Percentiles rank a stretch among this genome's conserved stretches.
Evolutionary conservation across 176 grass and related monocot species (phyloP).

Genomic region (Urochloa ruziziensis): DNA sequence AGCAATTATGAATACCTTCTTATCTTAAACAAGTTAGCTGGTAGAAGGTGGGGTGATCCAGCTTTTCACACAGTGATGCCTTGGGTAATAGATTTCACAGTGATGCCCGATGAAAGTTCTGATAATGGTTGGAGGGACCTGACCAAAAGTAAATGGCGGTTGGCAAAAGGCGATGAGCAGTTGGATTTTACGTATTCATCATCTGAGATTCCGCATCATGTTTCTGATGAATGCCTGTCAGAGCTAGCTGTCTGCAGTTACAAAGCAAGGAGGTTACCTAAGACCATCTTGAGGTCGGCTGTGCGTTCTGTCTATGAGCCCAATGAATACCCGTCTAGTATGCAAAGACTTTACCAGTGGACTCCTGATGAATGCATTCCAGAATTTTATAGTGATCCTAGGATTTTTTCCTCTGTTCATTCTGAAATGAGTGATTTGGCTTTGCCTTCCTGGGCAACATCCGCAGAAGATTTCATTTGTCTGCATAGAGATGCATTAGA

Average conservation of each 20-base stretch:
- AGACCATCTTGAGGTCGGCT: slow-evolving; percentile 70
- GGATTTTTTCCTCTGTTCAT: slow-evolving; percentile 82
- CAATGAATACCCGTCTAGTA: slow-evolving; percentile 94
- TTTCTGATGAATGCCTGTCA: slow-evolving; percentile 98
- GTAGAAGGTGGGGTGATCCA: slow-evolving; percentile 91
- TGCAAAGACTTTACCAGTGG: slow-evolving; percentile 96
- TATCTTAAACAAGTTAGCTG: slow-evolving; percentile 88
- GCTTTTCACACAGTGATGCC: slow-evolving; percentile 95
- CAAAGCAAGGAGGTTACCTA: slow-evolving; percentile 92
- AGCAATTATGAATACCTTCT: slow-evolving; percentile 98
- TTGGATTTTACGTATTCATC: slow-evolving; percentile 93
- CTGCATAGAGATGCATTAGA: slow-evolving; percentile 85
- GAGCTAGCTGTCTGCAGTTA: slow-evolving; percentile 98
- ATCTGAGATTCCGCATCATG: slow-evolving; percentile 94
- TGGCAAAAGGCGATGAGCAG: slow-evolving; percentile 97
- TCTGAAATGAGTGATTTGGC: slow-evolving; percentile 93
- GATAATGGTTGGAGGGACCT: slow-evolving; percentile 90
- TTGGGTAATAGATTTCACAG: slow-evolving; percentile 97
- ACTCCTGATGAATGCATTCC: slow-evolving; percentile 97
- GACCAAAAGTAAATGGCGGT: slow-evolving; percentile 94
- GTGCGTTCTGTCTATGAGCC: slow-evolving; percentile 95
- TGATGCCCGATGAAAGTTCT: slow-evolving; percentile 74
- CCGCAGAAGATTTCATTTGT: slow-evolving; percentile 81
- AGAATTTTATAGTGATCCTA: slow-evolving; percentile 88
- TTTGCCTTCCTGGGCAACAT: slow-evolving; percentile 74